phyloP scores from a whole-genome alignment of 78 protist species.

The Protostelium mycophagum region DNA sequence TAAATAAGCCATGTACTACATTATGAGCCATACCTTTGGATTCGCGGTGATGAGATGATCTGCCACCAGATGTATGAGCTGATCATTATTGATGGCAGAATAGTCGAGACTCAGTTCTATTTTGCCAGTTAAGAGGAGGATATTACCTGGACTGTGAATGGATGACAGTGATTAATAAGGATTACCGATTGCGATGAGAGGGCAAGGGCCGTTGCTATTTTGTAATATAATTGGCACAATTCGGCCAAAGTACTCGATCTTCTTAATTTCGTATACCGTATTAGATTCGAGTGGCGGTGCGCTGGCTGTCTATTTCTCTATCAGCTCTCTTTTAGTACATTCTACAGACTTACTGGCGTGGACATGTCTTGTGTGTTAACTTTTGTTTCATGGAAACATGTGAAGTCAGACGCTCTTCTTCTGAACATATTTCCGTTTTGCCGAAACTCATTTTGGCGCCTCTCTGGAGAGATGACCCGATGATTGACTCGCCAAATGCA shows the following conservation, averaged over 20 bases:
- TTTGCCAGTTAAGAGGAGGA: not conserved
- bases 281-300: too few relatives aligned
- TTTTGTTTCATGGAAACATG: too few relatives aligned
- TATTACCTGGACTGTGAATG: not conserved
- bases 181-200: slow-evolving; percentile 39
- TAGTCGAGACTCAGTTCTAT: not conserved
- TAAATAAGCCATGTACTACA: not conserved
- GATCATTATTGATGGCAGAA: not conserved
- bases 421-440: too few relatives aligned
- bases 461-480: too few relatives aligned
- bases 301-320: too few relatives aligned
- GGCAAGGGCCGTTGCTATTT: slow-evolving; percentile 63
- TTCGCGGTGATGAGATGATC: not conserved
- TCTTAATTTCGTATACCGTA: not conserved
- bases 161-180: not conserved
- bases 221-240: slow-evolving; percentile 26
- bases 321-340: too few relatives aligned
- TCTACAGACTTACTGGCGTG: too few relatives aligned
- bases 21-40: not conserved
- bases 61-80: not conserved
- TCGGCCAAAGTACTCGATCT: not conserved
- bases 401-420: too few relatives aligned
- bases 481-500: too few relatives aligned
- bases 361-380: too few relatives aligned
- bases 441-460: too few relatives aligned